Evolutionary conservation across 352 stramenopile species (phyloP).

Genomic region (Peronospora farinosa): DNA sequence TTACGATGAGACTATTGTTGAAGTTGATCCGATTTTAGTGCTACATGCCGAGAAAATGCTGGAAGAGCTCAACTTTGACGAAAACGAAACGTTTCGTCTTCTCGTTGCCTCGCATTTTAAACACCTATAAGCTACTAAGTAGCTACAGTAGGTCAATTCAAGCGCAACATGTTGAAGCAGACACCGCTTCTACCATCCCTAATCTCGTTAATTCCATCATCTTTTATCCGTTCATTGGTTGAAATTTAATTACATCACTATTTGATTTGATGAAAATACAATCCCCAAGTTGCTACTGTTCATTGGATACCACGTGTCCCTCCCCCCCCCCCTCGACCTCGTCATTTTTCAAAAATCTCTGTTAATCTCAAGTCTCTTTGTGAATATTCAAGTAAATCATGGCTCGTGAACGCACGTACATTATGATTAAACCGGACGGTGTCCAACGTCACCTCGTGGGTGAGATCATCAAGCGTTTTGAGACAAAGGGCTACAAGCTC

Average conservation of each 20-base stretch:
- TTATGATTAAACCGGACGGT: conserved; percentile 92
- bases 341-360: not conserved
- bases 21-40: conserved; percentile 36
- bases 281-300: not conserved
- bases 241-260: not conserved
- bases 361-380: no score
- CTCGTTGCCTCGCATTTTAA: conserved; percentile 41
- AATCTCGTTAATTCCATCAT: no score
- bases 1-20: conserved; percentile 60
- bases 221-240: conserved; percentile 1
- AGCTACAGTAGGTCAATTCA: not conserved
- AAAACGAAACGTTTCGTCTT: conserved; percentile 55
- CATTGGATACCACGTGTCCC: conserved; percentile 11
- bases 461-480: conserved; percentile 93
- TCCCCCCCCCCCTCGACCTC: not conserved
- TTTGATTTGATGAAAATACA: conserved; percentile 12
- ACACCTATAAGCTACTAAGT: conserved; percentile 1
- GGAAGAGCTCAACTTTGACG: conserved; percentile 33
- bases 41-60: conserved; percentile 49
- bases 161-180: no score
- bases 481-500: conserved; percentile 95
- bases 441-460: conserved; percentile 91
- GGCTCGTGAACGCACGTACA: conserved; percentile 92
- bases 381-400: conserved; percentile 32
- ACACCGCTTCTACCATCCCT: no score